Evolutionary conservation across 2,329 filamentous ascomycete species (phyloP), one percentile per base, ranked within the genome.

Genomic region (Septoria linicola): DNA sequence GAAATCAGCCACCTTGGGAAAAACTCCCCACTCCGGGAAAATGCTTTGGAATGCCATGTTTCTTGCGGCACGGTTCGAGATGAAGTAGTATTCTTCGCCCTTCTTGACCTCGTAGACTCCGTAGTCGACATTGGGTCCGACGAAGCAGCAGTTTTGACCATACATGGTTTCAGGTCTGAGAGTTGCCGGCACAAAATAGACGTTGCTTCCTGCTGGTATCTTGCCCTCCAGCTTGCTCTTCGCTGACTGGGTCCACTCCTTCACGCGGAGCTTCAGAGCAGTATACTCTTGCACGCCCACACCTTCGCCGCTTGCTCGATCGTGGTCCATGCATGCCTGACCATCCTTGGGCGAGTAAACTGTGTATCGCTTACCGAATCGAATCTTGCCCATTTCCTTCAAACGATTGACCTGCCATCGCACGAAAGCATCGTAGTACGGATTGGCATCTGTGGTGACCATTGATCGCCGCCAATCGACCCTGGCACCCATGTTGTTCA

Each of bases 101-200:
- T 68, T 66, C 25, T 67, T 65, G 39, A 83, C 82, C 71, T 89
- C 88, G 79, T 89, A 96, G 57, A 99, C 75, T 43, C 92, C 92
- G 66, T 99, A 99, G 37, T 79, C 82, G 65, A 97, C 87, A 67
- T 87, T 88, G 8, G 93, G 92, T 3, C 90, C 89, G 41, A 99
- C 89, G 63, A 97, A 99, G 70, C 91, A 96, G 74, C 89, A 95
- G 3, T 85, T 95, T 72, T 97, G 93, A 34, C 95, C 95, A 68
- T 97, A 99, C 92, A 99, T 97, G 30, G 93, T 99, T 77, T 99
- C 93, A 2, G 93, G 89, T 56, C 93, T 81, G 55, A 99, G 80
- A 49, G 93, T 97, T 13, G 93, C 93, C 10, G 93, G 88, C 10
- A 97, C 83, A 64, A 97, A 87, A 75, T 86, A 97, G 50, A 96